Conservation (phyloP, 2,329 filamentous ascomycete species). For the Peltaster fructicola region DNA sequence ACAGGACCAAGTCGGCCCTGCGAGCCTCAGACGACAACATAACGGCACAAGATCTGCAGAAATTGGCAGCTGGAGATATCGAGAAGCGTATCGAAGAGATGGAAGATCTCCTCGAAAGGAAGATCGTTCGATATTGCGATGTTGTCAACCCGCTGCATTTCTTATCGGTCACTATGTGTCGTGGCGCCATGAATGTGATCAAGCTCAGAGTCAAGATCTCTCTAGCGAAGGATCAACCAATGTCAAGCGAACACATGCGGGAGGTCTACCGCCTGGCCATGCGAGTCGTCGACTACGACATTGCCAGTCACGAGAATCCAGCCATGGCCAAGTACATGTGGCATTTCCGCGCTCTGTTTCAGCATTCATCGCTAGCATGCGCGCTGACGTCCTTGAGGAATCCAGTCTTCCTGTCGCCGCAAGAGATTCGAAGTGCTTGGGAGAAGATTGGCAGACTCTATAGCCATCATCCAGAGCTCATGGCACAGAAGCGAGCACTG, state of each 20-base stretch:
- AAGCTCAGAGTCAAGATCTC: conserved; percentile 30
- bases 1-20: no score
- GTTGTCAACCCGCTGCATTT: conserved; percentile 25
- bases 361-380: conserved; percentile 25
- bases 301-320: conserved; percentile 22
- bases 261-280: conserved; percentile 24
- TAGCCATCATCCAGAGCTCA: conserved; percentile 24
- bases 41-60: neutral
- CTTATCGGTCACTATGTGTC: conserved; percentile 26
- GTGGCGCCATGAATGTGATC: conserved; percentile 26
- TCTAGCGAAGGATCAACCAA: conserved; percentile 15
- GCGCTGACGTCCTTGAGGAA: conserved; percentile 18
- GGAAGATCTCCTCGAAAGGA: conserved; percentile 25
- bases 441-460: conserved; percentile 26
- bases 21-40: conserved; percentile 4
- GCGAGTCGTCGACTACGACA: conserved; percentile 25
- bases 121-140: conserved; percentile 29
- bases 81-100: conserved; percentile 21
- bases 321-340: conserved; percentile 31
- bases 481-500: conserved; percentile 21
- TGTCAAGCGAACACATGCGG: conserved; percentile 17
- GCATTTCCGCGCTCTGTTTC: conserved; percentile 34
- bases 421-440: conserved; percentile 25
- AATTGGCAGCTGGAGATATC: no score
- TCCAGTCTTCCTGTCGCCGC: conserved; percentile 9